phyloP scores from a whole-genome alignment of 2,329 filamentous ascomycete genomes.

The Hypomyces rosellus region DNA sequence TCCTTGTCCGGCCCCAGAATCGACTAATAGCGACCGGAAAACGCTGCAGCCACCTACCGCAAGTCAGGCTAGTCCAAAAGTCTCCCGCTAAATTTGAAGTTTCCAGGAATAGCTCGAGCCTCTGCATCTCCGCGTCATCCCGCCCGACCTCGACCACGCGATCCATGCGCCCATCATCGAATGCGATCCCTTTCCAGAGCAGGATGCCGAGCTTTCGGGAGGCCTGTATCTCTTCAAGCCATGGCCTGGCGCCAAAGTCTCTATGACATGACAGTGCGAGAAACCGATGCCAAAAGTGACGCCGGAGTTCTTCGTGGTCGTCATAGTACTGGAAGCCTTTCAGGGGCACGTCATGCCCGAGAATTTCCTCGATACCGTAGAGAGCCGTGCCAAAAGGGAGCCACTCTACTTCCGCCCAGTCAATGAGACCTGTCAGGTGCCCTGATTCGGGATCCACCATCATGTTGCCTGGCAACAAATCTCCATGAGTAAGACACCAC shows the following conservation, averaged over 20 bases:
- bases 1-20: background rate
- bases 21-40: background rate
- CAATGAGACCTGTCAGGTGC: slow-evolving; percentile 47
- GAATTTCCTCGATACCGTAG: slow-evolving; percentile 55
- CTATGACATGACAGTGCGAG: slow-evolving; percentile 15
- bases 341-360: slow-evolving; percentile 38
- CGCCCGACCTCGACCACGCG: slow-evolving; percentile 46
- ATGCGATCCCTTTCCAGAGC: slow-evolving; percentile 58
- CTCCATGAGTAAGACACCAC: slow-evolving; percentile 55
- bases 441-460: slow-evolving; percentile 41
- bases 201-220: slow-evolving; percentile 47
- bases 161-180: slow-evolving; percentile 53
- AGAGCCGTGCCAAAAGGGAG: slow-evolving; percentile 54
- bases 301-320: slow-evolving; percentile 36
- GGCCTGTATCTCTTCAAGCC: slow-evolving; percentile 13
- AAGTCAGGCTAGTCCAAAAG: background rate
- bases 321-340: slow-evolving; percentile 39
- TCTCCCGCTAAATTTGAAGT: background rate
- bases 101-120: slow-evolving; percentile 33
- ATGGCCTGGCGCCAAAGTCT: background rate
- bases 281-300: slow-evolving; percentile 43
- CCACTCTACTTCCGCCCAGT: slow-evolving; percentile 59
- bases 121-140: slow-evolving; percentile 48
- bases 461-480: slow-evolving; percentile 52
- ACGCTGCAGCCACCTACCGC: background rate